phyloP scores from a whole-genome alignment of 2,329 filamentous ascomycete species.

The Corniculantispora saksenae region DNA sequence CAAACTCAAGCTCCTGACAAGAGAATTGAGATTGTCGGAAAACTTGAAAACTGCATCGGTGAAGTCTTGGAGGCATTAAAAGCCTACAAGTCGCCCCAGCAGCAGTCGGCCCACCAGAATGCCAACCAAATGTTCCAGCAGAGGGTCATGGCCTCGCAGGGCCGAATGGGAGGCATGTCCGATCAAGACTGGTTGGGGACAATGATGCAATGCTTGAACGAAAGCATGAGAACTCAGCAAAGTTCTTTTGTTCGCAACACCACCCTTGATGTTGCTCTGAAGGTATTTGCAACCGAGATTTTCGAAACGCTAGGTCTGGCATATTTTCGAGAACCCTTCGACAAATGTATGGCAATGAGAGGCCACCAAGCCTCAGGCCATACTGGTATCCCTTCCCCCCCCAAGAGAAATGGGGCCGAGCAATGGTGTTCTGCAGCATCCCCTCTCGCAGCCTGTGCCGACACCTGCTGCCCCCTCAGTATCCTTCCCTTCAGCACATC shows the following conservation, averaged over 20 bases:
- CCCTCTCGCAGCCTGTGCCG: neutral
- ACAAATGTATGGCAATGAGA: neutral
- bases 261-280: conserved; percentile 7
- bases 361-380: too few relatives aligned
- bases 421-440: neutral
- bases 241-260: conserved; percentile 7
- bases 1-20: neutral
- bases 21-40: neutral
- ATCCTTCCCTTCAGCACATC: neutral
- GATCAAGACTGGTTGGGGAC: conserved; percentile 7
- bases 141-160: conserved; percentile 7
- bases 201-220: conserved; percentile 15
- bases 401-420: conserved; percentile 2
- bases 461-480: neutral
- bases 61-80: neutral
- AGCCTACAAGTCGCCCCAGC: conserved; percentile 5
- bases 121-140: conserved; percentile 17
- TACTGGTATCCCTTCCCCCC: conserved; percentile 5
- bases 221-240: conserved; percentile 9
- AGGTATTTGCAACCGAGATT: neutral
- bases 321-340: conserved; percentile 6
- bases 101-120: conserved; percentile 5
- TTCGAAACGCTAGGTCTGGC: conserved; percentile 5
- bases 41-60: conserved; percentile 4
- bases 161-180: neutral